These are phyloP conservation scores for Entonaema liquescens DNA, from an alignment of 495 filamentous ascomycete genomes.

Conservation along the genomic window DNA sequence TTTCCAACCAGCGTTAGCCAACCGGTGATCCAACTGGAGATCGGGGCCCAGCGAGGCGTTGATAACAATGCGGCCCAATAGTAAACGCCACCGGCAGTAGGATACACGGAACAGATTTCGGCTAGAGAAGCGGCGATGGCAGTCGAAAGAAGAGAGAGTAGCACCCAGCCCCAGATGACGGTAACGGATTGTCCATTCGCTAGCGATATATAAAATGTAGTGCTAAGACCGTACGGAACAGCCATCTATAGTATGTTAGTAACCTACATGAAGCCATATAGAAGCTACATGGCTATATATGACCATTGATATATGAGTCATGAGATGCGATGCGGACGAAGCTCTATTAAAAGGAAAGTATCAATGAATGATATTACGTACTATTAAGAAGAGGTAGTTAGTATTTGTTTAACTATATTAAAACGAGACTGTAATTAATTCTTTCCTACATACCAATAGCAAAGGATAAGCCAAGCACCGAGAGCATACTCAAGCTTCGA, in stretches of 20 bases:
- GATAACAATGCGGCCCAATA: constrained; percentile 73
- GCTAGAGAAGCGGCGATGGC: constrained; percentile 69
- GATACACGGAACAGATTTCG: constrained; percentile 72
- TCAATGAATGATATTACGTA: constrained; percentile 14
- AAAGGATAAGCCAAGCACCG: constrained; percentile 67
- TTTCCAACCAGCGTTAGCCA: constrained; percentile 70
- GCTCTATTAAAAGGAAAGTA: neutral
- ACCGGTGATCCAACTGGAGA: constrained; percentile 71
- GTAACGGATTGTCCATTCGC: constrained; percentile 67
- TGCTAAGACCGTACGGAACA: constrained; percentile 51
- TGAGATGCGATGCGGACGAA: neutral
- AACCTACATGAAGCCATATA: neutral
- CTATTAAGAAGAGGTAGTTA: constrained; percentile 43
- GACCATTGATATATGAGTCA: constrained; percentile 31
- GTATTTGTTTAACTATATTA: constrained; percentile 18
- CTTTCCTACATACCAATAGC: constrained; percentile 30
- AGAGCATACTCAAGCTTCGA: constrained; percentile 70
- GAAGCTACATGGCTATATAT: neutral
- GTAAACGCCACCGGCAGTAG: constrained; percentile 70
- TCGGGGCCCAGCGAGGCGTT: constrained; percentile 62
- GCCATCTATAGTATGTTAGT: constrained; percentile 20
- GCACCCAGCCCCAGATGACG: constrained; percentile 62
- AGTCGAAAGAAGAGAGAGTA: constrained; percentile 66
- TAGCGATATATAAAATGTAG: constrained; percentile 72
- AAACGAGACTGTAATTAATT: neutral